Evolutionary conservation across 805 yeast genomes (phyloP), one percentile per base, ranked within the genome.

Genomic region (Priceomyces fermenticarens): DNA sequence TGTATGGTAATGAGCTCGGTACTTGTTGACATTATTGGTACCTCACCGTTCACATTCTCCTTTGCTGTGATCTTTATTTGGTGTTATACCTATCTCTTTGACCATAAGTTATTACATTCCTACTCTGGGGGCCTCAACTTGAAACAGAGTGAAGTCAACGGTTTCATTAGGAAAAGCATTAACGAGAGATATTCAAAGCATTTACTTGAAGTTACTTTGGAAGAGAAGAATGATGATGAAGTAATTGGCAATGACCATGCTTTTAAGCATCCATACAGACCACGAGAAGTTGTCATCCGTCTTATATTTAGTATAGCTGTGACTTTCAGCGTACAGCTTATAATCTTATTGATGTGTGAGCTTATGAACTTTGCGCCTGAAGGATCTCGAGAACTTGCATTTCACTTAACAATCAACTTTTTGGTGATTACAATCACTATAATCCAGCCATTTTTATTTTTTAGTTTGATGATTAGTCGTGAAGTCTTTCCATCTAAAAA

Each of bases 361-460:
- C 53, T 68, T 32, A 50, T 55, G 10, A 60, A 56, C 32, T 36
- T 50, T 15, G 45, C 52, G 15, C 47, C 52, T 27, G 51, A 53
- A 3, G 51, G 52, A 1, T 37, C 62, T 2, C 54, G 70, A 12
- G 47, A 65, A 36, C 20, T 53, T 10, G 57, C 69, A 31, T 72
- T 77, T 63, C 60, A 62, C 32, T 11, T 67, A 16, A 65, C 72
- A 25, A 57, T 77, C 20, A 60, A 67, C 30, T 36, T 56, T 7
- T 52, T 75, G 33, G 66, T 72, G 25, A 38, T 72, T 8, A 52
- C 71, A 4, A 57, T 75, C 14, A 59, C 72, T 2, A 57, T 71
- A 14, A 43, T 72, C n/a, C 63, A 67, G 35, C 83, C 83, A n/a
- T 60, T 67, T 25, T 43, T 66, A 17, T 56, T 67, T 3, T 49